phyloP scores from a whole-genome alignment of 2,329 filamentous ascomycete genomes.

The Pseudogymnoascus sp. region DNA sequence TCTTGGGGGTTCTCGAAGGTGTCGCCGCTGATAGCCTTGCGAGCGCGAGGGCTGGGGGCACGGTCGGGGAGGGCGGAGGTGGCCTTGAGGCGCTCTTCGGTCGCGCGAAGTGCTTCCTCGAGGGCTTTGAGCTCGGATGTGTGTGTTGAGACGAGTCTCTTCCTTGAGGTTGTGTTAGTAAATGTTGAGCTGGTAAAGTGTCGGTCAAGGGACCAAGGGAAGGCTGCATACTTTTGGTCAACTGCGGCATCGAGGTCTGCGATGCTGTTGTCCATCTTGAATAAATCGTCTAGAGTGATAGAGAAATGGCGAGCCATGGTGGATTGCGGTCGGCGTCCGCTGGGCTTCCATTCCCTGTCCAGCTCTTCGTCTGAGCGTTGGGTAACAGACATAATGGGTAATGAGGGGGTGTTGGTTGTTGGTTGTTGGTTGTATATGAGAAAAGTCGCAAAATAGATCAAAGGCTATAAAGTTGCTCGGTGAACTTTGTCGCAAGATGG shows the following conservation, averaged over 20 bases:
- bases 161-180: conserved; percentile 43
- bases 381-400: conserved; percentile 23
- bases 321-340: conserved; percentile 64
- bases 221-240: conserved; percentile 58
- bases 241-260: conserved; percentile 66
- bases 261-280: conserved; percentile 74
- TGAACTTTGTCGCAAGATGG: not conserved
- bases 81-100: conserved; percentile 65
- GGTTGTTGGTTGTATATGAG: not conserved
- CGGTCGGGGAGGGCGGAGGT: conserved; percentile 12
- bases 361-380: conserved; percentile 54
- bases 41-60: conserved; percentile 16
- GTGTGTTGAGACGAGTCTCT: conserved; percentile 66
- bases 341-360: conserved; percentile 74
- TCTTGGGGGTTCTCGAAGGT: conserved; percentile 15
- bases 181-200: conserved; percentile 2
- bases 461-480: not conserved
- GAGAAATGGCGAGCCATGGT: conserved; percentile 85
- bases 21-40: conserved; percentile 16
- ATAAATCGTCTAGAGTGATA: conserved; percentile 75
- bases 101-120: conserved; percentile 73
- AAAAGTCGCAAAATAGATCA: not conserved
- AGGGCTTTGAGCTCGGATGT: conserved; percentile 76
- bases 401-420: not conserved
- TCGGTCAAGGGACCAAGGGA: not conserved